Evolutionary conservation across 164 flowering plant genomes (phyloP).

Genomic region (Vitis labrusca): DNA sequence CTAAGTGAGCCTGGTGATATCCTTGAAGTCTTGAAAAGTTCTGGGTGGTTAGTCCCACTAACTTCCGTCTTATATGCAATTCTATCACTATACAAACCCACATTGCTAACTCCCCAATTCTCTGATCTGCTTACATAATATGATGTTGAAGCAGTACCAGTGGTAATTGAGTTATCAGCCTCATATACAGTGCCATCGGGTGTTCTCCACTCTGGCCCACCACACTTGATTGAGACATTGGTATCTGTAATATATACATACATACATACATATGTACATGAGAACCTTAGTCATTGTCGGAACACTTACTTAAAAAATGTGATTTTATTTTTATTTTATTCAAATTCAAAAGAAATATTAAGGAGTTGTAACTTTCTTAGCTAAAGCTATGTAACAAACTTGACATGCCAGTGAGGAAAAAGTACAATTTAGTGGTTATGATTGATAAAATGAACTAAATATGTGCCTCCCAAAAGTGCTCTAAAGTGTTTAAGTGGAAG

Average conservation of each 20-base stretch:
- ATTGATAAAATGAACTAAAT: too few species aligned
- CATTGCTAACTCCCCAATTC: slow-evolving; percentile 24
- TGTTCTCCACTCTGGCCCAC: slow-evolving; percentile 14
- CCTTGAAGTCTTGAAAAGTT: slow-evolving; percentile 25
- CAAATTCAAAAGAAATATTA: too few species aligned
- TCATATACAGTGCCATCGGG: slow-evolving; percentile 11
- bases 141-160: slow-evolving; percentile 9
- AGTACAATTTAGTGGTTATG: too few species aligned
- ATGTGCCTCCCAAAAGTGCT: too few species aligned
- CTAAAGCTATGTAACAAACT: too few species aligned
- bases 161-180: slow-evolving; percentile 8
- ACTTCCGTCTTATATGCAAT: not conserved
- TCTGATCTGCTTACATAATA: slow-evolving; percentile 3
- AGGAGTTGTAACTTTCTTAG: too few species aligned
- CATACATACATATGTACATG: too few species aligned
- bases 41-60: slow-evolving; percentile 9
- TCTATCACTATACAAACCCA: slow-evolving; percentile 12
- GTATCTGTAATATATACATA: slow-evolving; percentile 3
- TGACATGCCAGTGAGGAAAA: too few species aligned
- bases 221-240: slow-evolving; percentile 19
- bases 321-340: too few species aligned
- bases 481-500: too few species aligned
- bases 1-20: slow-evolving; percentile 30
- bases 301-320: too few species aligned
- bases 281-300: too few species aligned